These are phyloP conservation scores for Cyberlindnera veronae DNA, from an alignment of 805 yeast genomes.

Conservation along the genomic window DNA sequence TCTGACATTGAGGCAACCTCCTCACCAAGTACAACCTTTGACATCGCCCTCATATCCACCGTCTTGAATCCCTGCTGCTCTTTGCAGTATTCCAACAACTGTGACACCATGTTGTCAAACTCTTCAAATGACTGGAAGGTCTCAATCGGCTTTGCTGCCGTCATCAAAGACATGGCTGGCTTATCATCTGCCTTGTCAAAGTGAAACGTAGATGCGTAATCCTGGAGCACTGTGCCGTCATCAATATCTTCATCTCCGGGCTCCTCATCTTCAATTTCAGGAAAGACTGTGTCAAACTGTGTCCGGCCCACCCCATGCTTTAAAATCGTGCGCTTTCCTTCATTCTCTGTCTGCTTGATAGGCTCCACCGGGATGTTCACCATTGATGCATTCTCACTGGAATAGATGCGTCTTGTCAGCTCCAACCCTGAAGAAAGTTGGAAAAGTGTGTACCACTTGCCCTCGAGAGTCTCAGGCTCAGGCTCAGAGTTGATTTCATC, in stretches of 20 bases:
- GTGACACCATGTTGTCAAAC: conserved; percentile 38
- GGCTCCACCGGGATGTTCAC: no score
- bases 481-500: background rate
- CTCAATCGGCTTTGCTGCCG: conserved; percentile 27
- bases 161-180: conserved; percentile 16
- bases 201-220: conserved; percentile 13
- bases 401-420: background rate
- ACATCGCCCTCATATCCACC: background rate
- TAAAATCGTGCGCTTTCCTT: no score
- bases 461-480: background rate
- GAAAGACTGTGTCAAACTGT: background rate
- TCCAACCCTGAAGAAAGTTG: background rate
- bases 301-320: background rate
- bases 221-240: conserved; percentile 16
- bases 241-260: background rate
- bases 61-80: conserved; percentile 24
- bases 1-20: conserved; percentile 1
- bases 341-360: background rate
- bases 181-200: conserved; percentile 3
- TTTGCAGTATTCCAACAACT: conserved; percentile 29
- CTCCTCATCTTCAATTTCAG: background rate
- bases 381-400: background rate
- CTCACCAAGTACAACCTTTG: conserved; percentile 2
- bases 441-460: background rate
- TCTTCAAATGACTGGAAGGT: conserved; percentile 28